Base-by-base conservation (phyloP, 2,329 filamentous ascomycete species). In the Apiospora sp. region DNA sequence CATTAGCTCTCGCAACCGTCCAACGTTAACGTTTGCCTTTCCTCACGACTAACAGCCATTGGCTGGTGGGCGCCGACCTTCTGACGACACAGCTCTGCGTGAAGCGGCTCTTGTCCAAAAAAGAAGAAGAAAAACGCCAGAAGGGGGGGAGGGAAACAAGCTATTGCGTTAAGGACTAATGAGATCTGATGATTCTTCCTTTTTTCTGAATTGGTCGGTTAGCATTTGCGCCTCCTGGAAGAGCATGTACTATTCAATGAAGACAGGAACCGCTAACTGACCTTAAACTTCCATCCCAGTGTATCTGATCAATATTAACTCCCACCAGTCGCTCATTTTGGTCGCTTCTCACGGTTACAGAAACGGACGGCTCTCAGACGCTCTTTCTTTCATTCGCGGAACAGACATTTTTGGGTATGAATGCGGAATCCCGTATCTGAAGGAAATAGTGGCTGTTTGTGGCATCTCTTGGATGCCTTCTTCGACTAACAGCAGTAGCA, bases 261-360 rank as follows among this genome's bases (percentile, higher is more conserved):
- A 41, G 58, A 22, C 58, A 64, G 58, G 34, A 64, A 64, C 34
- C 58, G 34, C 34, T n/a, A 64, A 64, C 58, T 41, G 58, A 64
- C 34, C 19, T 64, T 64, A 41, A 22, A 64, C 19, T 64, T 64
- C 58, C 34, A n/a, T 64, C 41, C 58, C 58, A 64, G 58, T 64
- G 58, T 64, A 64, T 64, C 58, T 64, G 58, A 64, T 41, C 58
- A 37, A 41, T 64, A 64, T 64, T 64, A 64, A 64, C 58, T 64
- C 58, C 58, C 58, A 64, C 58, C 58, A 64, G 58, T 64, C 58
- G 10, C 58, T 61, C 54, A 10, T 61, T 61, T 58, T 27, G 54
- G 16, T 8, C 54, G 30, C 54, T 30, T 61, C 54, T 37, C 54
- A 30, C 6, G 27, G 51, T 41, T 41, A 41, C 37, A 58, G 13